Conservation (phyloP, 306 rosid species). For the Gastrolobium bilobum region DNA sequence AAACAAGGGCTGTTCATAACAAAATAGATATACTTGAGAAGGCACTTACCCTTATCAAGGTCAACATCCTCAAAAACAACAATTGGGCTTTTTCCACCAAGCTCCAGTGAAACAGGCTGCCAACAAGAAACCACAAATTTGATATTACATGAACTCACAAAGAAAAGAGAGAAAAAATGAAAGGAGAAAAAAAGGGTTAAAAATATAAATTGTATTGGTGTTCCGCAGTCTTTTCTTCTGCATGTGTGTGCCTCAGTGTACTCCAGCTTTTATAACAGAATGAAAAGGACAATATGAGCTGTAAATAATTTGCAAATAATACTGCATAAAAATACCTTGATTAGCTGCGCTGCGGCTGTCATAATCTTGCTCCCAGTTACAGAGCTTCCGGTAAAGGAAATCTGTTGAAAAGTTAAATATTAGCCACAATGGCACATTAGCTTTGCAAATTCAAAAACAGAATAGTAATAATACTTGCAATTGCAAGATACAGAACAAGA, state of each 20-base stretch:
- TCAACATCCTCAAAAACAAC: constrained; percentile 89
- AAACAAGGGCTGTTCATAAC: not conserved
- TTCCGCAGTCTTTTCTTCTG: not conserved
- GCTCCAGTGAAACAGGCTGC: constrained; percentile 87
- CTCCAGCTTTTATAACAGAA: constrained; percentile 27
- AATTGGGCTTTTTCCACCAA: constrained; percentile 89
- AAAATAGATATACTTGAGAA: constrained; percentile 22
- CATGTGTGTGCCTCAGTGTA: not conserved
- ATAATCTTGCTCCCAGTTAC: constrained; percentile 86
- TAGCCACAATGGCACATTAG: constrained; percentile 28
- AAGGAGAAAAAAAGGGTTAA: not conserved
- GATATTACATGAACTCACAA: constrained; percentile 9
- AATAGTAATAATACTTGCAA: constrained; percentile 1
- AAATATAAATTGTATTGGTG: no score
- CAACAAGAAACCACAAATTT: constrained; percentile 53
- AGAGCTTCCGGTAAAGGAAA: constrained; percentile 88
- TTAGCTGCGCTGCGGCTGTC: constrained; percentile 76
- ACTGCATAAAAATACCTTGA: constrained; percentile 61
- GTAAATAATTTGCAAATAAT: constrained; percentile 24
- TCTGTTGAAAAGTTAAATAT: constrained; percentile 60
- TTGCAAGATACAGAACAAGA: constrained; percentile 16
- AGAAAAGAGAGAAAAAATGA: constrained; percentile 21
- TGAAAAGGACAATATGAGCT: not conserved
- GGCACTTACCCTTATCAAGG: constrained; percentile 80
- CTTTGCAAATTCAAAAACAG: constrained; percentile 42